Evolutionary conservation across 805 yeast genomes (phyloP), one percentile per base, ranked within the genome.

Genomic region (Pichia nanzhaoensis): DNA sequence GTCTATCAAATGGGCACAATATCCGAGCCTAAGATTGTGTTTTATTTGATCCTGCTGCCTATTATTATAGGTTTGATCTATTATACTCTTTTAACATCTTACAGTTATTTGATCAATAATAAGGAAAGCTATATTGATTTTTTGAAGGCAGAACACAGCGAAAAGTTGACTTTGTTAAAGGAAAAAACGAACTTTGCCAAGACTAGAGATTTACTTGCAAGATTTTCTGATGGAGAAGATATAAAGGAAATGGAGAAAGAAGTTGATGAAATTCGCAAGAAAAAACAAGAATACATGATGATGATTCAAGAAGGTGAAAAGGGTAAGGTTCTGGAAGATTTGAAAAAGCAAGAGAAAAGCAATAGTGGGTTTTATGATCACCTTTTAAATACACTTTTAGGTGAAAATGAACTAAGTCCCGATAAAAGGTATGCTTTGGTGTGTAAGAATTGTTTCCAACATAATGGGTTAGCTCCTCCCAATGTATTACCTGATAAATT

Each of bases 391-490:
- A 68, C 37, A 38, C 51, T 78, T 8, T 60, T 76, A 3, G 91
- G 89, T 18, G 76, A 75, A 42, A 86, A 80, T 61, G 91, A 84
- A 55, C 62, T 74, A 38, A 68, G 77, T 39, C 71, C 83, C 0
- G 76, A 77, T 37, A 66, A 67, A 47, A 63, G 95, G 37, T 83
- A 71, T 58, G 95, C 95, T 0, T 68, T 86, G 52, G 82, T 86
- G 14, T 86, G 95, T 59, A 51, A 56, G 17, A 64, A 69, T n/a
- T 86, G 95, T 57, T 66, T 61, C 19, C 69, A 69, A 16, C 95
- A 86, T 61, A 86, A 87, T 56, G 95, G 95, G 1, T 69, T 86
- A 37, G 95, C 95, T 0, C 85, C 88, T 4, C 88, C 85, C 2
- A 82, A 83, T 7, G 65, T 72, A 48, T 49, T 58, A 2, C 82